phyloP scores from a whole-genome alignment of 31 red algal species.

The Endocladia muricata region DNA sequence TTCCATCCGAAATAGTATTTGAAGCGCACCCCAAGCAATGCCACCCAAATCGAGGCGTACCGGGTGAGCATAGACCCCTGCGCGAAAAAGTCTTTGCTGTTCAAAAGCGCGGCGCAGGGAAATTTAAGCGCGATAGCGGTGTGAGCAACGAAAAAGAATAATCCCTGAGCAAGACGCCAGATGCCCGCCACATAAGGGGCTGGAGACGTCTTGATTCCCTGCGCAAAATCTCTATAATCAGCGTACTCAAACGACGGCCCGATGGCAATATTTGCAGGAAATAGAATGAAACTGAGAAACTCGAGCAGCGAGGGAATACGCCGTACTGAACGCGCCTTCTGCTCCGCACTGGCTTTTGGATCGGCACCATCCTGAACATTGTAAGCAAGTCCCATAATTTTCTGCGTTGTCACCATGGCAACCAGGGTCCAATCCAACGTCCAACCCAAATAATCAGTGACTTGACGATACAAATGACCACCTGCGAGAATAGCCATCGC shows the following conservation, averaged over 20 bases:
- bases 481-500: constrained; percentile 67
- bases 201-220: constrained; percentile 24
- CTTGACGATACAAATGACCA: constrained; percentile 90
- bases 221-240: constrained; percentile 76
- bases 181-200: constrained; percentile 61
- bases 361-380: constrained; percentile 79
- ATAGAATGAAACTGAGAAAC: constrained; percentile 87
- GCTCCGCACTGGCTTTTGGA: constrained; percentile 40
- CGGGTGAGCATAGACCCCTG: constrained; percentile 49
- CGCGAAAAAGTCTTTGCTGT: constrained; percentile 37
- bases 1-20: constrained; percentile 99
- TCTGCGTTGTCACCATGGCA: constrained; percentile 96
- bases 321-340: constrained; percentile 57
- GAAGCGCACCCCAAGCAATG: constrained; percentile 82
- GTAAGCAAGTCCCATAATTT: constrained; percentile 86
- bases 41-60: constrained; percentile 73
- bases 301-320: constrained; percentile 71
- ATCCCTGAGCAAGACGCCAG: constrained; percentile 62
- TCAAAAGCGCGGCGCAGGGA: constrained; percentile 53
- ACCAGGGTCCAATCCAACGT: constrained; percentile 91
- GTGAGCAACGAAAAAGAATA: constrained; percentile 75
- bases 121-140: constrained; percentile 55
- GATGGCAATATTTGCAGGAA: constrained; percentile 86
- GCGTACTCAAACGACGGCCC: constrained; percentile 91
- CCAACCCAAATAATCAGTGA: constrained; percentile 93